A percentile compares a stretch with the other conserved stretches of the same genome.
These are phyloP conservation scores for Aspergillus homomorphus DNA, from an alignment of 495 filamentous ascomycete species.

Conservation along the genomic window DNA sequence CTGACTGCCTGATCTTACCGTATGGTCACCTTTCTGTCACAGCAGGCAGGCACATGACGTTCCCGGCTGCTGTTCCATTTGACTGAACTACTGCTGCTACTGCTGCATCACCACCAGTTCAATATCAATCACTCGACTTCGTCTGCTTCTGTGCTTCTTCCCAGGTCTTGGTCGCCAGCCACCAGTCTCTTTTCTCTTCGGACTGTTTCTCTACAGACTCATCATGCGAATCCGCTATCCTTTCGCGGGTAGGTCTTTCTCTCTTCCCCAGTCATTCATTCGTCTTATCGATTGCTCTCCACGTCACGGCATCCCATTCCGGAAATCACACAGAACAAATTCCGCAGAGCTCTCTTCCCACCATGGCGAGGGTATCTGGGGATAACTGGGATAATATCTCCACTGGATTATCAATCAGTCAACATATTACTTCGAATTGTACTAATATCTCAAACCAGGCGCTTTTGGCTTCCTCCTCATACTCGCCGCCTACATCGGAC, in stretches of 20 bases:
- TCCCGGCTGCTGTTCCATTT: neutral
- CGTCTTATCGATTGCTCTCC: neutral
- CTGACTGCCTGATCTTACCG: neutral
- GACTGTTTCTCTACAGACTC: slow-evolving; percentile 10
- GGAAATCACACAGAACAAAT: neutral
- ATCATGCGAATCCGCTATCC: slow-evolving; percentile 68
- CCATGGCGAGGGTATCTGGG: neutral
- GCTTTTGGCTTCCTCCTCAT: slow-evolving; percentile 76
- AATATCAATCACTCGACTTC: neutral
- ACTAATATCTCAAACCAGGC: slow-evolving; percentile 41
- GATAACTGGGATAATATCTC: neutral
- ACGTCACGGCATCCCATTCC: neutral
- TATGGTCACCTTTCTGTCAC: neutral
- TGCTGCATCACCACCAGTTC: neutral
- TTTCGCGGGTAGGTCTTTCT: slow-evolving; percentile 61
- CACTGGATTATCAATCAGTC: no score
- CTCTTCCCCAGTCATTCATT: slow-evolving; percentile 2
- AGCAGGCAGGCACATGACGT: neutral
- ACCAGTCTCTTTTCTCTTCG: slow-evolving; percentile 17
- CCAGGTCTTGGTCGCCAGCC: slow-evolving; percentile 7
- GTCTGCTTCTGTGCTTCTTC: neutral
- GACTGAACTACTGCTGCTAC: neutral
- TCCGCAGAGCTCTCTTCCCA: neutral
- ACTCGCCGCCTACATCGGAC: slow-evolving; percentile 72
- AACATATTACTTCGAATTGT: neutral